Evolutionary conservation across 2,329 filamentous ascomycete genomes (phyloP), one percentile per base, ranked within the genome.

Genomic region (Sphaerulina populicola): DNA sequence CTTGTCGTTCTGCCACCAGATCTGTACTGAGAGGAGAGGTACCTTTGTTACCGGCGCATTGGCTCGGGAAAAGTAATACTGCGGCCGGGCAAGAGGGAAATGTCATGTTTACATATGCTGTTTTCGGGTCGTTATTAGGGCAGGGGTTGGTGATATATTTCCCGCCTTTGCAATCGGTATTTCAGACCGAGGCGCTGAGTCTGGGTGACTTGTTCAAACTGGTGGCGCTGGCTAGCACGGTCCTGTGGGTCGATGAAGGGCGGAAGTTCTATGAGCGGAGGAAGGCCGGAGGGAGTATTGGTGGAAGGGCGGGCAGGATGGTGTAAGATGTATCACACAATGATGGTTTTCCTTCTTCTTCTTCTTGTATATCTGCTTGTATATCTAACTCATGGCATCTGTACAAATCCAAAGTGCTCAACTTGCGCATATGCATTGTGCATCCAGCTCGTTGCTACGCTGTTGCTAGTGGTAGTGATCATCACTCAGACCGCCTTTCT

Each of bases 101-200:
- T 67, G 85, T 82, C 54, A 85, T 98, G 71, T 98, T 98, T 73
- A 97, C 97, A 70, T 95, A 91, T 76, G 90, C 93, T 0, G 93
- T 98, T 2, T 78, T 85, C 7, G 82, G 93, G 21, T 91, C 86
- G 66, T 69, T 98, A 44, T 72, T 86, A 4, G 93, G 93, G 1
- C 93, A 98, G 70, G 72, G 90, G 41, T 78, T 91, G 56, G 94
- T 98, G 50, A 88, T 98, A 48, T 98, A 97, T 69, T 83, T 97
- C 57, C 93, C 93, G 8, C 90, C 89, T 72, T 73, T 98, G 61
- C 93, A 98, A 71, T 80, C 86, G 47, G 83, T 97, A 4, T 98
- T 98, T 72, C 93, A 98, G 73, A 98, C 93, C 0, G 93, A 98
- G 69, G 84, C 86, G 0, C 70, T 98, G 48, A 74, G 80, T 0